Conservation (phyloP, 2,329 filamentous ascomycete species). For the Chlorencoelia australis region DNA sequence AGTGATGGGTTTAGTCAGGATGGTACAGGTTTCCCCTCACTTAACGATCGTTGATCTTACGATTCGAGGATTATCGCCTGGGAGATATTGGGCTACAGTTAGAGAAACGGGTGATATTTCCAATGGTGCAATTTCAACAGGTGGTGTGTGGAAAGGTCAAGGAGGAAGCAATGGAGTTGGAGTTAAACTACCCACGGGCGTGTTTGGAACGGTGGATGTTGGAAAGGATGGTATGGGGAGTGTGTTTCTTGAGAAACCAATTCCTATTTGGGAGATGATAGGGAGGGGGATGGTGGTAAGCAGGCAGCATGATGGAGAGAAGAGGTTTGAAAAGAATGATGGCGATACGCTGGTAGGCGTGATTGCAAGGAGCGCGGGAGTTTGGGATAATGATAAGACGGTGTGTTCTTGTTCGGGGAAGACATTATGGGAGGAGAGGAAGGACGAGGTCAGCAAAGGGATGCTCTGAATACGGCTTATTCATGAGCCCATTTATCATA, state of each 20-base stretch:
- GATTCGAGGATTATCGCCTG: conserved; percentile 69
- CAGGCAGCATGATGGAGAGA: conserved; percentile 48
- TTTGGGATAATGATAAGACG: conserved; percentile 98
- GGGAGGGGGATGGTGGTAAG: conserved; percentile 86
- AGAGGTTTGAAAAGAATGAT: conserved; percentile 58
- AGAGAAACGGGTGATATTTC: conserved; percentile 82
- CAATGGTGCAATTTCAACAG: conserved; percentile 70
- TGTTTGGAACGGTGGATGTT: conserved; percentile 68
- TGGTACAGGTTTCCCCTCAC: conserved; percentile 78
- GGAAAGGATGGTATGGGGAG: conserved; percentile 65
- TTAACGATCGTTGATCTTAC: conserved; percentile 83
- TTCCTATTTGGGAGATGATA: conserved; percentile 94
- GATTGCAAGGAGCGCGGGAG: conserved; percentile 89
- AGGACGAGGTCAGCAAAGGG: conserved; percentile 78
- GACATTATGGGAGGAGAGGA: conserved; percentile 94
- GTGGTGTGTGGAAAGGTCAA: conserved; percentile 60
- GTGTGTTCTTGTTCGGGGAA: conserved; percentile 97
- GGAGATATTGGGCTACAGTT: conserved; percentile 75
- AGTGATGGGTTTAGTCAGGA: conserved; percentile 79
- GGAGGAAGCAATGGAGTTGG: conserved; percentile 31
- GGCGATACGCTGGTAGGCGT: conserved; percentile 83
- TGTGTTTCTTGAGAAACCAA: conserved; percentile 69
- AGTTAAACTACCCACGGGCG: conserved; percentile 48
- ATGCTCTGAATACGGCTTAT: too few species aligned
- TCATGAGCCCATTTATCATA: too few species aligned